These are phyloP conservation scores for Volutella citrinella DNA, from an alignment of 2,329 filamentous ascomycete genomes.

Conservation along the genomic window DNA sequence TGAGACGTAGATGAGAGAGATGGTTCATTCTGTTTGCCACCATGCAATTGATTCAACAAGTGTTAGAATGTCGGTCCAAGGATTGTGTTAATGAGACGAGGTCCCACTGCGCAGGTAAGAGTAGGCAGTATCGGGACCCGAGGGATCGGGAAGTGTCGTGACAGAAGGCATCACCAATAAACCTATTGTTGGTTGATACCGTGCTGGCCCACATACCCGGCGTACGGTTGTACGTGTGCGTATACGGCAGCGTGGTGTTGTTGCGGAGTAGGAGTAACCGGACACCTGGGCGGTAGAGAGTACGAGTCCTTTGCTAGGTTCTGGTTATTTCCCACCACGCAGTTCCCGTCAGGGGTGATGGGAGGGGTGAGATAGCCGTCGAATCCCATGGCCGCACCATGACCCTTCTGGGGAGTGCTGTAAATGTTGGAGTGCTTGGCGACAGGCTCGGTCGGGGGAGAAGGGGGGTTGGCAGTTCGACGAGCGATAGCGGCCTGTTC, in stretches of 20 bases:
- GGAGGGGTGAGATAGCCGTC: conserved; percentile 82
- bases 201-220: conserved; percentile 40
- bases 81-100: conserved; percentile 11
- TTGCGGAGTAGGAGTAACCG: conserved; percentile 60
- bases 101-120: conserved; percentile 7
- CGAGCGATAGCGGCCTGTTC: conserved; percentile 56
- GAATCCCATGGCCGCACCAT: conserved; percentile 59
- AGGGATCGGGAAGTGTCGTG: conserved; percentile 6
- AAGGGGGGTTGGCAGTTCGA: conserved; percentile 51
- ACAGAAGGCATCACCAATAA: conserved; percentile 6
- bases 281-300: conserved; percentile 51
- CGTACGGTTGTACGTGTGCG: conserved; percentile 33
- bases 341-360: conserved; percentile 73
- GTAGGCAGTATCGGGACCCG: conserved; percentile 5
- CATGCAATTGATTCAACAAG: conserved; percentile 32
- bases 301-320: conserved; percentile 47
- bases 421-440: conserved; percentile 61
- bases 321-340: conserved; percentile 44
- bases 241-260: conserved; percentile 35
- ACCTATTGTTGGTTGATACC: conserved; percentile 41
- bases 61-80: conserved; percentile 20
- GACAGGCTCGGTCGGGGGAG: conserved; percentile 54
- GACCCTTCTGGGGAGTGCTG: conserved; percentile 76
- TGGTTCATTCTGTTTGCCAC: conserved; percentile 28
- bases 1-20: conserved; percentile 37